Evolutionary conservation across 2,329 filamentous ascomycete species (phyloP), one percentile per base, ranked within the genome.

Genomic region (Penicillium sp.): DNA sequence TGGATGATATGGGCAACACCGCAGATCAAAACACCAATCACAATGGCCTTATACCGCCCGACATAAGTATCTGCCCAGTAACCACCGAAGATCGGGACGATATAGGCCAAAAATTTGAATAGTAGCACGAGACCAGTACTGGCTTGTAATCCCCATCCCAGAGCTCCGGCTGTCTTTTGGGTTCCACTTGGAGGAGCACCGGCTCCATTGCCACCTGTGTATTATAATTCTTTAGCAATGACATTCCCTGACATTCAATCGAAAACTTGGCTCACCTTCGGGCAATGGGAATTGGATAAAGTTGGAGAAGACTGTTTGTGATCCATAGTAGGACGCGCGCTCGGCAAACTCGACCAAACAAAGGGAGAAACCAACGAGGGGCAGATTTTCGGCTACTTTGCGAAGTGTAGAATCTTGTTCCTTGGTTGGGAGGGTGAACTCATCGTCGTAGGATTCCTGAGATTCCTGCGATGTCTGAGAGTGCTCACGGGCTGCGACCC

Each of bases 231-330:
- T 6, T 45, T n/a, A 45, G 42, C 5, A n/a, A 29, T 44, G 17
- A 7, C 5, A 1, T 23, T 15, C 13, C 19, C 8, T 1, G 25
- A 29, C 0, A 29, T 10, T 27, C 2, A 13, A 44, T 29, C 2
- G 25, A 29, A 29, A 8, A 15, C 6, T 5, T 13, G 9, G 1
- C 41, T 25, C 25, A 70, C 78, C 80, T 2, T 70, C 60, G 1
- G 86, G 86, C 4, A 89, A 68, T 4, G 82, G 81, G 10, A 82
- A 82, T 64, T 88, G 83, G 66, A 89, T 81, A 64, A 82, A 89
- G 68, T 89, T 89, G 61, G 77, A 78, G 68, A 86, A 85, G 8
- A 83, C 72, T 0, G 79, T 80, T 60, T 81, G 77, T 6, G 80
- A 76, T 59, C 84, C 84, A 66, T 85, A 86, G 75, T 83, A 87